Base-by-base conservation (phyloP, 2,329 filamentous ascomycete genomes). In the Bimuria novae-zelandiae region DNA sequence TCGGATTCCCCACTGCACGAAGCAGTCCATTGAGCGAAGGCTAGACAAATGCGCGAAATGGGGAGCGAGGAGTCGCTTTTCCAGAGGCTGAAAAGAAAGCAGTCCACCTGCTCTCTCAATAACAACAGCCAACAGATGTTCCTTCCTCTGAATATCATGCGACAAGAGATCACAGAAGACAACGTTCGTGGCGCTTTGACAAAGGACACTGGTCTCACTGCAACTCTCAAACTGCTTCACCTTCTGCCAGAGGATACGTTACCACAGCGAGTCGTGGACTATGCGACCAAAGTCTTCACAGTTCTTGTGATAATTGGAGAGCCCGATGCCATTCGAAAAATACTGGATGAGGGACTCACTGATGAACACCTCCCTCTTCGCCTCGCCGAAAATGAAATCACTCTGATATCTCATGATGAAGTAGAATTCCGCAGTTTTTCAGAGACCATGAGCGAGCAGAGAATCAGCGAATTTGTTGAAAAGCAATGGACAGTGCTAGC, bases 401-500 rank as follows among this genome's bases (percentile, higher is more conserved):
- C 23, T 19, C 30, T 51, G 10, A 23, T 37, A n/a, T 45, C 48
- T 30, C 7, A n/a, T n/a, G 3, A 2, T 12, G 12, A 22, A 41
- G 48, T 1, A 47, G 27, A 27, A 23, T 54, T 54, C 35, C 7
- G 35, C n/a, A 35, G 32, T 10, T 51, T 55, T 21, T 2, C 2
- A 11, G 14, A 2, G 2, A 48, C 14, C n/a, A 48, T 43, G 17
- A 14, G n/a, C 12, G 23, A 41, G 6, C 23, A 33, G 10, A 48
- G 23, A 7, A 25, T 46, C 2, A 50, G 12, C 11, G 50, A 53
- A 4, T 57, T 57, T 19, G 22, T 57, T 4, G 47, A 43, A 6
- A 51, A 43, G 29, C 54, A 57, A 29, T 57, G 54, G 54, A 5
- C 48, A 8, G 51, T 57, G 2, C 16, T 43, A 29, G 54, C 54